Percentiles rank a stretch among this genome's conserved stretches.
phyloP scores from a whole-genome alignment of 2,329 filamentous ascomycete species.

The Macrophomina pseudophaseolina region DNA sequence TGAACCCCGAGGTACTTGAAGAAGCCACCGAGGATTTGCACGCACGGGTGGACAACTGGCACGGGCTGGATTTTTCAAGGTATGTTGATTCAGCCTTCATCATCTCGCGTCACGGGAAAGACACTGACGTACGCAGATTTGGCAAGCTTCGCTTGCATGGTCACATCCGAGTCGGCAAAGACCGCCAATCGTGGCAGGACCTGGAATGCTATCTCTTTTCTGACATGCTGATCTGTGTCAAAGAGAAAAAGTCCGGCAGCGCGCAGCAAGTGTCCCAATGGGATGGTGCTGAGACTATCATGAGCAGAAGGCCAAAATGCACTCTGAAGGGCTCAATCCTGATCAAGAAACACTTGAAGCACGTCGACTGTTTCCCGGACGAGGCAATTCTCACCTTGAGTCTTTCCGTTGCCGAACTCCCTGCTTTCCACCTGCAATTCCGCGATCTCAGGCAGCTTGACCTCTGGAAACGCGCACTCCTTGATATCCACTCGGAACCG shows the following conservation, averaged over 20 bases:
- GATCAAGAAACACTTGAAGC: constrained; percentile 96
- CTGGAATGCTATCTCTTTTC: constrained; percentile 95
- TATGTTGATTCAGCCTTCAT: constrained; percentile 44
- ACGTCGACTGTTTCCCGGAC: constrained; percentile 76
- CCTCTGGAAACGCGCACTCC: constrained; percentile 84
- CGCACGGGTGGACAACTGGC: constrained; percentile 95
- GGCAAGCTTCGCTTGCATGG: constrained; percentile 90
- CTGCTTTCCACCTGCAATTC: constrained; percentile 92
- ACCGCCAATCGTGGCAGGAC: constrained; percentile 96
- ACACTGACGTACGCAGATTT: constrained; percentile 62
- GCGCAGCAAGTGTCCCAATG: constrained; percentile 59
- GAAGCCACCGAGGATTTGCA: constrained; percentile 86
- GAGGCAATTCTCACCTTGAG: constrained; percentile 87
- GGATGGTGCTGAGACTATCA: constrained; percentile 58
- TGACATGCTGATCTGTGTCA: constrained; percentile 99
- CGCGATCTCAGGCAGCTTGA: constrained; percentile 83
- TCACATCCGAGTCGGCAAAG: constrained; percentile 91
- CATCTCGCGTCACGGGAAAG: not conserved
- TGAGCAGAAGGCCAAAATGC: constrained; percentile 71
- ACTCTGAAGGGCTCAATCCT: constrained; percentile 96
- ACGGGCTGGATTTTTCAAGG: constrained; percentile 89
- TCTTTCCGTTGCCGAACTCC: constrained; percentile 88
- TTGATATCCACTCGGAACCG: constrained; percentile 74
- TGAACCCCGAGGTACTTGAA: constrained; percentile 76
- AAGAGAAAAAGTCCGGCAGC: constrained; percentile 80